Percentiles rank a stretch among this genome's conserved stretches.
phyloP scores from a whole-genome alignment of 176 grass and related monocot species.

The Hordeum vulgare region DNA sequence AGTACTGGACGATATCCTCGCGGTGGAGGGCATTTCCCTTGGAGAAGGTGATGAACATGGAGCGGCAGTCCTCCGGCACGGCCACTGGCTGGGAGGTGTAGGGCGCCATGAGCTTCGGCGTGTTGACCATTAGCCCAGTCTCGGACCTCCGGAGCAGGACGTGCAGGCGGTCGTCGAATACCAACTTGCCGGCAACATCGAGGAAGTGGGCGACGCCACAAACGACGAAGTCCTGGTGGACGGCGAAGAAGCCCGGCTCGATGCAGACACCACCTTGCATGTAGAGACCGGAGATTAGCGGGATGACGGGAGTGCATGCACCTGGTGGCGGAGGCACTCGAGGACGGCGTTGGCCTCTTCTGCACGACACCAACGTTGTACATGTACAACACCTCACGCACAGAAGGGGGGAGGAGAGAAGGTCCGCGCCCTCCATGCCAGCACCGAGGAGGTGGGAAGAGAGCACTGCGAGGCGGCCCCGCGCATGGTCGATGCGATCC shows the following conservation, averaged over 20 bases:
- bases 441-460: no score
- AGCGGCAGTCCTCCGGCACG: slow-evolving; percentile 29
- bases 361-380: no score
- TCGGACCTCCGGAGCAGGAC: background rate
- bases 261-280: background rate
- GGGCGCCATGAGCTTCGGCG: background rate
- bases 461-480: no score
- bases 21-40: slow-evolving; percentile 16
- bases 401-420: no score
- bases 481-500: no score
- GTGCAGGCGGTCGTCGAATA: slow-evolving; percentile 44
- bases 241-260: slow-evolving; percentile 36
- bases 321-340: slow-evolving; percentile 17
- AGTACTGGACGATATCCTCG: slow-evolving; percentile 51
- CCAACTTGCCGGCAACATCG: slow-evolving; percentile 20
- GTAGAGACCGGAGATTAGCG: slow-evolving; percentile 23
- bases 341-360: slow-evolving; percentile 36
- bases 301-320: slow-evolving; percentile 3
- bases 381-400: no score
- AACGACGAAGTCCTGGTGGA: slow-evolving; percentile 33
- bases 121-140: background rate
- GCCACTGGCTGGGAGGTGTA: background rate
- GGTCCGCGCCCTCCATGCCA: no score
- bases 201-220: slow-evolving; percentile 24
- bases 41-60: slow-evolving; percentile 31